These are phyloP conservation scores for Arctium minus DNA, from an alignment of 129 eudicot species.

Conservation along the genomic window DNA sequence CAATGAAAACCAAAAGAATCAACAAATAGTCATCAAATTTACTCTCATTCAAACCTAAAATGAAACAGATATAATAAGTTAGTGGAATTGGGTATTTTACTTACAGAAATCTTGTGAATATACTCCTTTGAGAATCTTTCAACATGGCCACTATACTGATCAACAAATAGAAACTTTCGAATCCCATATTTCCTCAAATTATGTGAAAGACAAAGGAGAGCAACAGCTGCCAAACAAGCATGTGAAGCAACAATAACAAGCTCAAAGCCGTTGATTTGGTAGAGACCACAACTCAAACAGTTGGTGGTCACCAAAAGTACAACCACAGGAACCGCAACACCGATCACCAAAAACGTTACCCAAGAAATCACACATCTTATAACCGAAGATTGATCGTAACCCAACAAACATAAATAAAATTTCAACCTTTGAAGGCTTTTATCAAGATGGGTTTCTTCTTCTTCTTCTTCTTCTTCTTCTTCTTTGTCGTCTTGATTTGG, in stretches of 20 bases:
- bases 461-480: slow-evolving; percentile 6
- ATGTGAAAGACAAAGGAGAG: slow-evolving; percentile 65
- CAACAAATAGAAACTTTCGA: slow-evolving; percentile 69
- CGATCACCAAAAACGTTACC: slow-evolving; percentile 43
- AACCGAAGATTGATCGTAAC: slow-evolving; percentile 49
- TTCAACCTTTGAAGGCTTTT: slow-evolving; percentile 48
- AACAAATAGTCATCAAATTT: too few relatives aligned
- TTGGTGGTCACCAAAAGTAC: slow-evolving; percentile 31
- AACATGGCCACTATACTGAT: slow-evolving; percentile 60
- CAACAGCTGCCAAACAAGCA: slow-evolving; percentile 65
- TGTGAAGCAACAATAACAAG: slow-evolving; percentile 55
- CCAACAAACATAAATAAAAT: slow-evolving; percentile 36
- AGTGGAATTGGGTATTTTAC: slow-evolving; percentile 12
- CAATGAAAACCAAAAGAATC: too few relatives aligned
- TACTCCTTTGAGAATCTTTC: slow-evolving; percentile 53
- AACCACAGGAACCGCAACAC: slow-evolving; percentile 51
- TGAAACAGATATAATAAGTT: not conserved
- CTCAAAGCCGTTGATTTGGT: slow-evolving; percentile 54
- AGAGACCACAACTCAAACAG: slow-evolving; percentile 50
- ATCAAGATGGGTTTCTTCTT: slow-evolving; percentile 42
- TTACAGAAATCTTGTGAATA: slow-evolving; percentile 57
- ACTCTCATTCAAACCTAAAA: not conserved
- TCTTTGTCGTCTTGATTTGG: not conserved
- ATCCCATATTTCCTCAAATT: slow-evolving; percentile 70
- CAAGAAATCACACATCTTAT: slow-evolving; percentile 44